Evolutionary conservation across 352 stramenopile species (phyloP).

Genomic region (Phytopythium oedochilum): DNA sequence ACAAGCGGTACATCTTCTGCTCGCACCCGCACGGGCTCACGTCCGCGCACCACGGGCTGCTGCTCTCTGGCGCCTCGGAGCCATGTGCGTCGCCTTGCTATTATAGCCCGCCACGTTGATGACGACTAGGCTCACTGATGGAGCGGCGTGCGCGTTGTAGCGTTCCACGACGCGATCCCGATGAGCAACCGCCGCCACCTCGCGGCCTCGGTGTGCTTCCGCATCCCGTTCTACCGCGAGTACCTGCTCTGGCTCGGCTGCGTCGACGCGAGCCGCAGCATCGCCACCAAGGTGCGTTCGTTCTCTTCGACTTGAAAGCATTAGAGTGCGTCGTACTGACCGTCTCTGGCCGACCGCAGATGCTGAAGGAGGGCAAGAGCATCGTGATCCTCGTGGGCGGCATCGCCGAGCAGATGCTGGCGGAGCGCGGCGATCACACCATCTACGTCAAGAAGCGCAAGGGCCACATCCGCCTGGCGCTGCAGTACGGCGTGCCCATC

Average conservation of each 20-base stretch:
- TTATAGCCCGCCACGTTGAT: not conserved
- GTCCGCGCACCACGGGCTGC: slow-evolving; percentile 61
- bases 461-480: slow-evolving; percentile 69
- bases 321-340: no score
- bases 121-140: not conserved
- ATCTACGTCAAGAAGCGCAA: slow-evolving; percentile 82
- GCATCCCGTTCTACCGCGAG: slow-evolving; percentile 70
- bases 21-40: slow-evolving; percentile 74
- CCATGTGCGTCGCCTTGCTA: slow-evolving; percentile 31
- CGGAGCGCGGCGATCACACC: slow-evolving; percentile 58
- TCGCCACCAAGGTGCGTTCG: slow-evolving; percentile 43
- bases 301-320: no score
- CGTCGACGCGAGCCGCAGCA: slow-evolving; percentile 59
- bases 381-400: slow-evolving; percentile 77
- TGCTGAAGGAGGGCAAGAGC: slow-evolving; percentile 66
- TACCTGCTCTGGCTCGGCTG: slow-evolving; percentile 74
- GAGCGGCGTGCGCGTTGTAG: slow-evolving; percentile 12
- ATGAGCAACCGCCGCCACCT: slow-evolving; percentile 62
- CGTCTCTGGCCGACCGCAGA: slow-evolving; percentile 14
- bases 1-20: slow-evolving; percentile 74
- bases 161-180: slow-evolving; percentile 67
- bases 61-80: slow-evolving; percentile 51
- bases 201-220: slow-evolving; percentile 70
- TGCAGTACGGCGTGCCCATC: slow-evolving; percentile 72
- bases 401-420: slow-evolving; percentile 83